Base-by-base conservation (phyloP, 148 eudicot genomes). In the Amaranthus palmeri region DNA sequence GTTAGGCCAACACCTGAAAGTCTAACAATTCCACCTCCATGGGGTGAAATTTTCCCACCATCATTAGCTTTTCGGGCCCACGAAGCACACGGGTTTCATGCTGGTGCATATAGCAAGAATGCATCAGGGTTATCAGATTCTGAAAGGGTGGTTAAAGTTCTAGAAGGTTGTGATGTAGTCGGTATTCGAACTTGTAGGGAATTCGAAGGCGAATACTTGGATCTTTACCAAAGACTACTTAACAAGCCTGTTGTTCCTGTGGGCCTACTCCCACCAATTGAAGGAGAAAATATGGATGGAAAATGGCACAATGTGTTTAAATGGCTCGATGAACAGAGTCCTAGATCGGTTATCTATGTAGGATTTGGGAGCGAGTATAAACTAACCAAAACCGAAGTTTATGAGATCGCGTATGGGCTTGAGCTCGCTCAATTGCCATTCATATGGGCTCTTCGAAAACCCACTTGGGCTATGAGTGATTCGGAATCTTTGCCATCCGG, bases 331-430 rank as follows among this genome's bases (percentile, higher is more conserved):
- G 43, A 64, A n/a, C 79, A 78, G 44, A 71, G 46, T 4, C 63
- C 69, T 0, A 71, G 68, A 46, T 76, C 81, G 0, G 79, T 81
- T 5, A 61, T 83, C 25, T 83, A 77, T 52, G 86, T 78, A 6
- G 86, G 81, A 13, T 80, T 82, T 46, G 85, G 88, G 11, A 82
- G 82, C 48, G 86, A 80, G 65, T 73, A 70, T 42, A 80, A 85
- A 64, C 71, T 80, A 52, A 73, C 77, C 2, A 67, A 67, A 50
- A 70, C 78, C 4, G 76, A 80, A 80, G 75, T 82, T 46, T 79
- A 85, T 41, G 84, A 82, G 73, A 65, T 82, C 61, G 88, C 85
- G 0, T 8, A 56, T 59, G 83, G 83, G 1, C 70, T 76, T 47
- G 85, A 82, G 70, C 77, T 80, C 2, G 84, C 86, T 0, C 43